Evolutionary conservation across 495 filamentous ascomycete species (phyloP).

Genomic region (Aspergillus sclerotioniger): DNA sequence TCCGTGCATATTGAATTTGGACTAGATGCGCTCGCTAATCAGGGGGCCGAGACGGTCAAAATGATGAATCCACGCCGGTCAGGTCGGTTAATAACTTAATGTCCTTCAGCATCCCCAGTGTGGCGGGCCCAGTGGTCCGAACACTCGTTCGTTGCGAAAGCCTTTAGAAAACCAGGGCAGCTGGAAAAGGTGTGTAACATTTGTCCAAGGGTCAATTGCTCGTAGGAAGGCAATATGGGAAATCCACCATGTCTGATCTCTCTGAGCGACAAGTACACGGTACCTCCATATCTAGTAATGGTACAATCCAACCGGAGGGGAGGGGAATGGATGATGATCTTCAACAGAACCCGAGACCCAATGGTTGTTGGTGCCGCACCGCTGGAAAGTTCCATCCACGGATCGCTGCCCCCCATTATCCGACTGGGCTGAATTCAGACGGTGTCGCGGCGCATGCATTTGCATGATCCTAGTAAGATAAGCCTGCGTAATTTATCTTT

Average conservation of each 20-base stretch:
- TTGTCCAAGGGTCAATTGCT: no score
- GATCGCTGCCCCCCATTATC: constrained; percentile 16
- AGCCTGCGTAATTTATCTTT: not conserved
- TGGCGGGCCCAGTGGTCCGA: not conserved
- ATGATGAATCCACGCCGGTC: not conserved
- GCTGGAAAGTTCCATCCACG: constrained; percentile 25
- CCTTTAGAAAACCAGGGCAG: no score
- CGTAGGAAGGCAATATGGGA: no score
- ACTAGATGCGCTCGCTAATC: not conserved
- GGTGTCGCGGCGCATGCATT: constrained; percentile 11
- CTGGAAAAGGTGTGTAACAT: no score
- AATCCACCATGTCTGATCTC: not conserved
- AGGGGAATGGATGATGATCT: constrained; percentile 23
- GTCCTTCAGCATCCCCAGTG: not conserved
- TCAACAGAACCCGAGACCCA: constrained; percentile 22
- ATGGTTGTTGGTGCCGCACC: constrained; percentile 26
- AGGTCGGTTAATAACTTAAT: not conserved
- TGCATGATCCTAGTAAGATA: constrained; percentile 1
- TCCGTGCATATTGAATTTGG: not conserved
- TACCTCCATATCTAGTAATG: not conserved
- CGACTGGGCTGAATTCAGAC: constrained; percentile 15
- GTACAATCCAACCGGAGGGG: not conserved
- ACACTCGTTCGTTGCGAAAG: not conserved
- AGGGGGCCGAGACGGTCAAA: not conserved
- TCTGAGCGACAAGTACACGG: constrained; percentile 3